Evolutionary conservation across 208 protist species (phyloP).

Genomic region (Wallacemonas collosoma): DNA sequence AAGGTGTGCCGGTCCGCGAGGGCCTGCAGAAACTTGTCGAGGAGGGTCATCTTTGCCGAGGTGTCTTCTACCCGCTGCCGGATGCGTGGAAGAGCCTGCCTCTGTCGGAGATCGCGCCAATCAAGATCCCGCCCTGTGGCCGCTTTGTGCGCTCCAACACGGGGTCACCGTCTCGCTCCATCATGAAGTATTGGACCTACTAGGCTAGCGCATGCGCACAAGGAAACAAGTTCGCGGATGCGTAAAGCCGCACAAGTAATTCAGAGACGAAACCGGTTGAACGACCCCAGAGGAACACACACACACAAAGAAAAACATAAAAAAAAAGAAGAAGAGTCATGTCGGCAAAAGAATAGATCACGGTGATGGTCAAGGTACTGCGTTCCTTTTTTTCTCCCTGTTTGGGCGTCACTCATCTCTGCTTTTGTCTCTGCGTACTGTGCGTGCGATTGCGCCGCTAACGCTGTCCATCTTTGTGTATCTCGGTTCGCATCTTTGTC

Average conservation of each 20-base stretch:
- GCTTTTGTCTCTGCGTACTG: too few species aligned
- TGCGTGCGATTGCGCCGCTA: too few species aligned
- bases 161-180: constrained; percentile 42
- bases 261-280: too few species aligned
- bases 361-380: too few species aligned
- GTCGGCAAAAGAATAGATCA: too few species aligned
- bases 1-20: constrained; percentile 45
- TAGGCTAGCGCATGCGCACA: constrained; percentile 25
- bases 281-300: too few species aligned
- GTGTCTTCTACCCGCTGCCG: constrained; percentile 50
- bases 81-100: constrained; percentile 73
- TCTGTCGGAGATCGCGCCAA: constrained; percentile 68
- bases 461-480: not conserved
- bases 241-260: too few species aligned
- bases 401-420: too few species aligned
- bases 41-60: constrained; percentile 73
- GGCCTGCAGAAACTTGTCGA: constrained; percentile 46
- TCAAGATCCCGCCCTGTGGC: constrained; percentile 82
- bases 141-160: constrained; percentile 68
- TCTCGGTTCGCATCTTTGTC: not conserved
- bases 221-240: not conserved
- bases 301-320: too few species aligned
- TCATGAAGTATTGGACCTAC: constrained; percentile 88
- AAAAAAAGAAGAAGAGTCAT: too few species aligned
- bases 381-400: too few species aligned